Evolutionary conservation across 441 rosid genomes (phyloP).

Genomic region (Euphorbia celastroides): DNA sequence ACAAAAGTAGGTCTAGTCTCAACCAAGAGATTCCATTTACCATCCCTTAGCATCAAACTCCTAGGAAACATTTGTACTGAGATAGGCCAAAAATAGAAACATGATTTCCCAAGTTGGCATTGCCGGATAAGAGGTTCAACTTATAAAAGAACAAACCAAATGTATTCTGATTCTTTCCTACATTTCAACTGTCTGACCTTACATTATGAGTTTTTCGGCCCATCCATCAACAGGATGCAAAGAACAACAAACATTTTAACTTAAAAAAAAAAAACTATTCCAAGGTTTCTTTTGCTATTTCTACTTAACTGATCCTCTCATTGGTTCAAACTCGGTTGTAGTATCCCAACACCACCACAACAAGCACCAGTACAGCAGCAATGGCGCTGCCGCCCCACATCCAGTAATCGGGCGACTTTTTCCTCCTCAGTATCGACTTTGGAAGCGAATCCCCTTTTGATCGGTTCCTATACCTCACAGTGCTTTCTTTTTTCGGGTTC

Average conservation of each 20-base stretch:
- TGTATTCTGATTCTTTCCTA: conserved; percentile 2
- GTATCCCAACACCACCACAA: conserved; percentile 37
- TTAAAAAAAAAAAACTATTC: not conserved
- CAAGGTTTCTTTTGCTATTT: not conserved
- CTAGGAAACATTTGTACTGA: too few species aligned
- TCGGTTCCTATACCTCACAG: conserved; percentile 40
- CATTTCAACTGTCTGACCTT: conserved; percentile 19
- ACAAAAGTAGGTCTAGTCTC: too few species aligned
- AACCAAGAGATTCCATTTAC: too few species aligned
- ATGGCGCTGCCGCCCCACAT: conserved; percentile 51
- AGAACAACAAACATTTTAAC: conserved; percentile 23
- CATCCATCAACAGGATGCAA: conserved; percentile 43
- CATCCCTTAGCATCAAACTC: too few species aligned
- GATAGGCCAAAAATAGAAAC: too few species aligned
- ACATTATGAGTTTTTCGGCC: conserved; percentile 36
- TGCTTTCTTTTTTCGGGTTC: conserved; percentile 40
- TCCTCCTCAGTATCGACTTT: conserved; percentile 63
- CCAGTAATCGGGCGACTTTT: conserved; percentile 66
- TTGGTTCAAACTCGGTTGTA: conserved; percentile 26
- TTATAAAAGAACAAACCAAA: not conserved
- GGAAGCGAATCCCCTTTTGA: conserved; percentile 54
- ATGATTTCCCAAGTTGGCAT: not conserved
- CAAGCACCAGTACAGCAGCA: conserved; percentile 30
- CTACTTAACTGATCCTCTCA: not conserved
- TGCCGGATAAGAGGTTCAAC: not conserved